Percentiles rank a stretch among this genome's conserved stretches.
These are phyloP conservation scores for Aspergillus sp. DNA, from an alignment of 2,329 filamentous ascomycete genomes.

Conservation along the genomic window DNA sequence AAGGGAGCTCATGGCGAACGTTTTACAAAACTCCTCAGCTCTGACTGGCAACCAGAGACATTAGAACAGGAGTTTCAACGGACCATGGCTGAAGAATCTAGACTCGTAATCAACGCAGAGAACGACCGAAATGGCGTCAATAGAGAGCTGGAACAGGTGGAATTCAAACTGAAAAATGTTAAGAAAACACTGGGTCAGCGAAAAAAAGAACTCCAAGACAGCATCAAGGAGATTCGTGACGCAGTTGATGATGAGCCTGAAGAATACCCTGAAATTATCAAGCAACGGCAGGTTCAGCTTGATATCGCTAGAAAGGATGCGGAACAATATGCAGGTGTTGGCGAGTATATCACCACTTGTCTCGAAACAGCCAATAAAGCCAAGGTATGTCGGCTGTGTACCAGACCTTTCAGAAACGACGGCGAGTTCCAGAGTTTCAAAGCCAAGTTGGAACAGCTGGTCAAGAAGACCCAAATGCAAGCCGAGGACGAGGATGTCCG, in stretches of 20 bases:
- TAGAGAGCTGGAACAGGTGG: conserved; percentile 68
- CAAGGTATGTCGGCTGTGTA: conserved; percentile 71
- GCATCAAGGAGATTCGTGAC: conserved; percentile 56
- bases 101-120: conserved; percentile 57
- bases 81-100: conserved; percentile 52
- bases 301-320: conserved; percentile 56
- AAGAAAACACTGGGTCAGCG: conserved; percentile 61
- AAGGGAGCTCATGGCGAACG: conserved; percentile 65
- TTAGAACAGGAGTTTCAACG: conserved; percentile 66
- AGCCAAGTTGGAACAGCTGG: conserved; percentile 56
- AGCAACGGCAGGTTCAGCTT: conserved; percentile 45
- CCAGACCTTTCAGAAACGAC: conserved; percentile 57
- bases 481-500: conserved; percentile 57
- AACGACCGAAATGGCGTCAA: conserved; percentile 62
- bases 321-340: conserved; percentile 60
- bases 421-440: conserved; percentile 57
- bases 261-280: conserved; percentile 48
- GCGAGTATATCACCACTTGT: conserved; percentile 65
- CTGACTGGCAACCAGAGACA: conserved; percentile 61
- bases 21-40: conserved; percentile 58
- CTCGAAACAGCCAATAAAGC: conserved; percentile 59
- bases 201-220: conserved; percentile 54
- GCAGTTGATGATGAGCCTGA: conserved; percentile 47
- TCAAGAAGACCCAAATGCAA: conserved; percentile 47
- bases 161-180: conserved; percentile 62